These are phyloP conservation scores for Tricholoma sp. DNA, from an alignment of 768 basidiomycete species.

Conservation along the genomic window DNA sequence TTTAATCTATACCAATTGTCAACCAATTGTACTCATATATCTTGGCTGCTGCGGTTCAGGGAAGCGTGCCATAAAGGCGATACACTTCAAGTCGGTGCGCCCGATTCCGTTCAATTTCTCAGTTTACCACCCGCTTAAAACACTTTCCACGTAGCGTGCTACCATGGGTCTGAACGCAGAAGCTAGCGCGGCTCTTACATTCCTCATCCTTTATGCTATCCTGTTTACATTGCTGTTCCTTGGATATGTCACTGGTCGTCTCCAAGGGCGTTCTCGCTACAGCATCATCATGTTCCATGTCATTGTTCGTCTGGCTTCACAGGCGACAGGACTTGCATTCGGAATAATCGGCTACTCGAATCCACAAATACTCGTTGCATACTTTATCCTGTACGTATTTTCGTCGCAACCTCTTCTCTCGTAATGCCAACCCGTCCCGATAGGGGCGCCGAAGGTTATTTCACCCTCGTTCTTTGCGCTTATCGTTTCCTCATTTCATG, in stretches of 20 bases:
- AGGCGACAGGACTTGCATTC: conserved; percentile 30
- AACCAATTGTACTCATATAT: too few species aligned
- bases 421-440: background rate
- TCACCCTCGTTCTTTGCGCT: conserved; percentile 28
- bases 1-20: too few species aligned
- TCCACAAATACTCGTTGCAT: conserved; percentile 25
- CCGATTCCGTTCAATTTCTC: background rate
- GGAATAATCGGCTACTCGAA: conserved; percentile 26
- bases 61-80: background rate
- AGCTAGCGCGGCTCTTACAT: conserved; percentile 27
- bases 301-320: conserved; percentile 28
- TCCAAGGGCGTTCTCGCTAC: conserved; percentile 28
- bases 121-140: background rate
- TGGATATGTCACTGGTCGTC: conserved; percentile 22
- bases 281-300: conserved; percentile 29
- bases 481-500: conserved; percentile 32
- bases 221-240: conserved; percentile 25
- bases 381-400: conserved; percentile 21
- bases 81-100: background rate
- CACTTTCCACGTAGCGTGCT: background rate
- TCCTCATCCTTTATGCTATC: conserved; percentile 27
- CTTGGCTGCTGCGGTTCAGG: background rate
- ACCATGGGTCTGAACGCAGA: conserved; percentile 19
- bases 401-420: background rate
- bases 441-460: conserved; percentile 27